Percentiles rank a stretch among this genome's conserved stretches.
phyloP scores from a whole-genome alignment of 108 stramenopile species.

The Fragilariopsis cylindrus region DNA sequence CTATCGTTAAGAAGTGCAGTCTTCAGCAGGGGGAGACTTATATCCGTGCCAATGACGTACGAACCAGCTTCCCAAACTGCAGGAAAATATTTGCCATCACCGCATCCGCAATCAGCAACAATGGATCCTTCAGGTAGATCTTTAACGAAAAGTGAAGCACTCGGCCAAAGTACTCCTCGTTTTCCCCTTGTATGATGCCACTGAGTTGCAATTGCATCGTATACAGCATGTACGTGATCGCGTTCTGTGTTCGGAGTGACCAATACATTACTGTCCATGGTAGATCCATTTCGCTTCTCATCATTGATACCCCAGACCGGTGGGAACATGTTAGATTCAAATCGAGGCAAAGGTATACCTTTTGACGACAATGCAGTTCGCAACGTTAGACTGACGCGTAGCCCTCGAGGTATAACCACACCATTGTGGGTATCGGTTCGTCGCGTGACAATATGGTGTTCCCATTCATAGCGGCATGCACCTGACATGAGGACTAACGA shows the following conservation, averaged over 20 bases:
- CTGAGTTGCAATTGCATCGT: conserved; percentile 96
- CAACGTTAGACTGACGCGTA: conserved; percentile 82
- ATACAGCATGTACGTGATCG: conserved; percentile 94
- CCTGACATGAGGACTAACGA: conserved; percentile 77
- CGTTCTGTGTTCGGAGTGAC: conserved; percentile 84
- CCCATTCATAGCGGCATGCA: conserved; percentile 82
- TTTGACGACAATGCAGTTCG: conserved; percentile 67
- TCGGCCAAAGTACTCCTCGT: conserved; percentile 95
- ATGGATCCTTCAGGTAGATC: conserved; percentile 73
- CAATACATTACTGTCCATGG: conserved; percentile 22
- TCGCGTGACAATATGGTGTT: conserved; percentile 86
- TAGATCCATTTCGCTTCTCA: background rate
- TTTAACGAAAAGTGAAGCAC: conserved; percentile 86
- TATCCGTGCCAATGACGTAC: conserved; percentile 95
- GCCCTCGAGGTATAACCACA: conserved; percentile 54
- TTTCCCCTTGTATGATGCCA: conserved; percentile 97
- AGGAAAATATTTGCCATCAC: conserved; percentile 95
- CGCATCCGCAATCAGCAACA: conserved; percentile 97
- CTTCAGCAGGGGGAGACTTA: conserved; percentile 70
- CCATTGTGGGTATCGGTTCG: conserved; percentile 81
- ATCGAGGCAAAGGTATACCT: conserved; percentile 48
- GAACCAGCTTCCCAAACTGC: conserved; percentile 71
- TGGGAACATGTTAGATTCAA: conserved; percentile 62
- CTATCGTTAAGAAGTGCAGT: conserved; percentile 36
- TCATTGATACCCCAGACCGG: conserved; percentile 50